Base-by-base conservation (phyloP, 2,329 filamentous ascomycete genomes). In the Penicillium sp. region DNA sequence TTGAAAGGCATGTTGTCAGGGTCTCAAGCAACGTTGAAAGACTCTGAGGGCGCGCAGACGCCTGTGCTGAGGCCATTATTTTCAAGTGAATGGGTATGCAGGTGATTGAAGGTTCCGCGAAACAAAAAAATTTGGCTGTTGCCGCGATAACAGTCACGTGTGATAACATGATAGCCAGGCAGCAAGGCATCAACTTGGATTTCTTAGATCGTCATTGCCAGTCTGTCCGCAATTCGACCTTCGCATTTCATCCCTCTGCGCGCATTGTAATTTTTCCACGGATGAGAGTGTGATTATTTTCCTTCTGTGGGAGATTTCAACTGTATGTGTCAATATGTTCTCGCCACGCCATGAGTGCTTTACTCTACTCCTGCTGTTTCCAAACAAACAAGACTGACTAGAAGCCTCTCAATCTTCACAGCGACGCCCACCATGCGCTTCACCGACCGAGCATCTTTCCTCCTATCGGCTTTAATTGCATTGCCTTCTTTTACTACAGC, bases 401-500 rank as follows among this genome's bases (percentile, higher is more conserved):
- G 52, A 52, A 58, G 57, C 50, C 47, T 48, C 38, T 43, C 55
- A 38, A 50, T 50, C 52, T 53, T 44, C 47, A 44, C 39, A 50
- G 40, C 39, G 14, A 62, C 59, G 48, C 53, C 55, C 65, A 72
- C 64, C 46, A 76, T 76, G 74, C 65, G 69, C 64, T 66, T 69
- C 53, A 63, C 61, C 56, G 65, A 64, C 56, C 69, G 63, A 50
- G 53, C 63, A 8, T 58, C 63, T n/a, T 50, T 72, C 27, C 42
- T 75, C 21, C 61, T 64, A 4, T 63, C 64, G 29, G 58, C 69
- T 48, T 55, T 75, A 10, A 57, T 73, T 10, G 55, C 69, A 5
- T 60, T 69, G 8, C 65, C 73, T 14, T 66, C 66, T 4, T 48
- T 73, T 56, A 75, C 71, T 13, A 81, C 85, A 2, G 90, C 91